Evolutionary conservation across 75 land plant genomes (phyloP), one percentile per base, ranked within the genome.

Genomic region (Selaginella tamariscina): DNA sequence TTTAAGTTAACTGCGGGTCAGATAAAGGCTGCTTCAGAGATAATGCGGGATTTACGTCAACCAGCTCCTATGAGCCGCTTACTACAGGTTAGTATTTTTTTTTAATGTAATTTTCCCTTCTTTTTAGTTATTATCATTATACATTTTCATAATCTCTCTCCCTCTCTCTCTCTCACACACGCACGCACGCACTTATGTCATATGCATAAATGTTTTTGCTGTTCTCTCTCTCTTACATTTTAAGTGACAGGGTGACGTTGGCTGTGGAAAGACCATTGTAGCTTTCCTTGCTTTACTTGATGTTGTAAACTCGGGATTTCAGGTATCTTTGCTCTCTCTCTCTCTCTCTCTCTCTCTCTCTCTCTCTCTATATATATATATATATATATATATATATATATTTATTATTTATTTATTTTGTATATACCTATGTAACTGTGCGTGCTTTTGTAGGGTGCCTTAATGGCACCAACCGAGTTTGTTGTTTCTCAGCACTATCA

Each of bases 261-360:
- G 98, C 67, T 93, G 96, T 82, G 98, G 98, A 22, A 93, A 93
- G 73, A 93, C 98, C 57, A 72, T 93, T 33, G 96, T 93, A 67
- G 98, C 96, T 27, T 83, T 87, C 56, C 71, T 93, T 65, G 90
- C 91, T 55, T 84, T 89, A 29, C 72, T 93, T 77, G 91, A 89
- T 69, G 96, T 93, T 29, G 71, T 89, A 54, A 82, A 73, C 56
- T 80, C 83, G 30, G 98, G 98, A 32, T 87, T 75, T 78, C 98
- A 93, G 98, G 97, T 92, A 64, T n/a, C 13, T 68, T 44, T 44
- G 29, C 1, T 2, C 8, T 32, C 33, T 57, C 26, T 57, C 2
- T 21, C 26, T 57, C n/a, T n/a, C n/a, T n/a, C n/a, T n/a, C n/a
- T n/a, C n/a, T n/a, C n/a, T n/a, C n/a, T n/a, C n/a, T n/a, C n/a